A percentile compares a stretch with the other conserved stretches of the same genome.
These are phyloP conservation scores for Zasmidium angulare DNA, from an alignment of 2,329 filamentous ascomycete species.

Conservation along the genomic window DNA sequence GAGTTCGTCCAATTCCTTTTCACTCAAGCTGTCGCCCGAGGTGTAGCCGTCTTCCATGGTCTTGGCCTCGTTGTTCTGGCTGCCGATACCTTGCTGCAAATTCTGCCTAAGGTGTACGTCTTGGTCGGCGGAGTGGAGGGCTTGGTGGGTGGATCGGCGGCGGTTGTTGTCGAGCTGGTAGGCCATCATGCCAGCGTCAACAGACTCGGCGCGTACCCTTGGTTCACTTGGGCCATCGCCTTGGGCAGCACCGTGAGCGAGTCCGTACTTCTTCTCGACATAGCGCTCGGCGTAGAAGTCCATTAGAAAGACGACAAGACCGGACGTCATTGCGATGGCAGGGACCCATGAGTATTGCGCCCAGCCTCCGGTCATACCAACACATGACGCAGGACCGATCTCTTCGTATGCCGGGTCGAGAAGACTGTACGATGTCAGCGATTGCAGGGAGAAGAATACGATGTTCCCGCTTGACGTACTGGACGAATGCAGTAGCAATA, in stretches of 20 bases:
- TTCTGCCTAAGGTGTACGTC: conserved; percentile 23
- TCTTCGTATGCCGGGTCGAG: conserved; percentile 32
- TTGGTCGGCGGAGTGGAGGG: conserved; percentile 44
- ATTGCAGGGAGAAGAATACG: too few species aligned
- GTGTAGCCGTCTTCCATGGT: conserved; percentile 12
- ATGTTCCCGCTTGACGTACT: conserved; percentile 28
- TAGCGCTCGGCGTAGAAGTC: conserved; percentile 54
- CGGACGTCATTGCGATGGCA: conserved; percentile 50
- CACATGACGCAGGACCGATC: conserved; percentile 45
- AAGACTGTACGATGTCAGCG: conserved; percentile 33
- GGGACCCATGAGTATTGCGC: conserved; percentile 54
- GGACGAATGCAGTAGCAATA: conserved; percentile 49
- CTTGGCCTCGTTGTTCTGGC: conserved; percentile 4
- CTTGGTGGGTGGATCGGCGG: conserved; percentile 35
- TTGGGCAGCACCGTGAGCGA: conserved; percentile 25
- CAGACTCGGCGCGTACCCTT: conserved; percentile 16
- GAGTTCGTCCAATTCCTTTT: conserved; percentile 21
- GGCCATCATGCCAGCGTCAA: conserved; percentile 27
- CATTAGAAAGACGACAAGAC: conserved; percentile 52
- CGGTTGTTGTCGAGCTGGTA: conserved; percentile 16
- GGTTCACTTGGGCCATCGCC: conserved; percentile 24
- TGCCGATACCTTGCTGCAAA: background rate
- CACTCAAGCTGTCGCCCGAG: conserved; percentile 15
- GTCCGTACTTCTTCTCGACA: conserved; percentile 49
- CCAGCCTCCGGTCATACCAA: conserved; percentile 56